Evolutionary conservation across 768 basidiomycete genomes (phyloP).

Genomic region (Porphyrellus cyaneotinctus): DNA sequence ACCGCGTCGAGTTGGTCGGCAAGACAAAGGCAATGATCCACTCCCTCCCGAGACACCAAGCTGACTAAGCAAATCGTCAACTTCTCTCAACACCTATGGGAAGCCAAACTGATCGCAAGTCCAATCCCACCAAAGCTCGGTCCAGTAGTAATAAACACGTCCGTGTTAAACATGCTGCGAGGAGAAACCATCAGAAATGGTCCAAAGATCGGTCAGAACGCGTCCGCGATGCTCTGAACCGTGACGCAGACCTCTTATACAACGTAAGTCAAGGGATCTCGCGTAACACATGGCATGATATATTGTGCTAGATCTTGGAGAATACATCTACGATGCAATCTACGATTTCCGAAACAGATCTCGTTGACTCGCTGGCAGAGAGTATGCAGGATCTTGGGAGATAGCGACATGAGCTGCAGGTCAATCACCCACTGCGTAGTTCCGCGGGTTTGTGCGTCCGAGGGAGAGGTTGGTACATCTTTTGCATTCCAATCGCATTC

Average conservation of each 20-base stretch:
- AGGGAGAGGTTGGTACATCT: no score
- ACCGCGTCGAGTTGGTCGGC: not conserved
- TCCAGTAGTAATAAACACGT: conserved; percentile 6
- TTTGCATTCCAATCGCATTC: no score
- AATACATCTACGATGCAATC: not conserved
- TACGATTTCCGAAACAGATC: not conserved
- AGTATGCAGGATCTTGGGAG: conserved; percentile 20
- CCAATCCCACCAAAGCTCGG: conserved; percentile 4
- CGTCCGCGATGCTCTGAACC: conserved; percentile 25
- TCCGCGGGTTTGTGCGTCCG: not conserved
- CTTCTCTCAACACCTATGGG: conserved; percentile 4
- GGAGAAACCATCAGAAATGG: conserved; percentile 19
- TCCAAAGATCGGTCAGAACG: conserved; percentile 25
- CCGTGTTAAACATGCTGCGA: conserved; percentile 14
- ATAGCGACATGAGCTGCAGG: conserved; percentile 2
- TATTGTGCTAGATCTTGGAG: conserved; percentile 8
- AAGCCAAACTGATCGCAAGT: not conserved
- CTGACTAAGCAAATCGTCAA: conserved; percentile 16
- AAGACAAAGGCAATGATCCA: not conserved
- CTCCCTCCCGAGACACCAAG: not conserved
- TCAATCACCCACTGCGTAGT: not conserved
- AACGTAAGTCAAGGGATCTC: conserved; percentile 11
- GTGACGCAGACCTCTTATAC: conserved; percentile 25
- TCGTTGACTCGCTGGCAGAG: conserved; percentile 13
- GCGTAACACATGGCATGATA: not conserved